Conservation (phyloP, 169 alveolate genomes). For the Fabrea salina region DNA sequence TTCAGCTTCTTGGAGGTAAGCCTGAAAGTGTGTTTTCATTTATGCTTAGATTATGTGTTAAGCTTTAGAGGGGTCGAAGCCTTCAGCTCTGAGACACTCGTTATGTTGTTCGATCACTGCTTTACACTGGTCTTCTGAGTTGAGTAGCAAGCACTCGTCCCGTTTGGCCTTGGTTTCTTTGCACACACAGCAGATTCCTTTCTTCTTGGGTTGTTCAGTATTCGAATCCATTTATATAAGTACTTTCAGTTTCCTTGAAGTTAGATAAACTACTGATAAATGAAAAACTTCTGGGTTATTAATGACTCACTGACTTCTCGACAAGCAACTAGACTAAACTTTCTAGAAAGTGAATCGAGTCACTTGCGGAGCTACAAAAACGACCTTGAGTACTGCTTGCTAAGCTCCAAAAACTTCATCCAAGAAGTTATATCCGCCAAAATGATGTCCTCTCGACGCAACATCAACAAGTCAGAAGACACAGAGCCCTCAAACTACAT, state of each 20-base stretch:
- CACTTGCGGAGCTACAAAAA: not conserved
- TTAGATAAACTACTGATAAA: no score
- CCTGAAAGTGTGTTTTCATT: no score
- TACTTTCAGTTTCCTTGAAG: no score
- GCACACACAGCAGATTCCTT: conserved; percentile 30
- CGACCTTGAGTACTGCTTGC: not conserved
- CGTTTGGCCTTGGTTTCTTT: conserved; percentile 12
- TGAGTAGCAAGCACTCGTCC: not conserved
- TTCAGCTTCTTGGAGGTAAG: no score
- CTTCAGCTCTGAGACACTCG: conserved; percentile 12
- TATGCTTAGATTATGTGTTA: no score
- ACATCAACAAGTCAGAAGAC: not conserved
- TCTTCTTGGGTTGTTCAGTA: no score
- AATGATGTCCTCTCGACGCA: not conserved
- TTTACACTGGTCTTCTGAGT: not conserved
- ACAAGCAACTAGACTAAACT: conserved; percentile 2
- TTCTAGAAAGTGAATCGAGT: not conserved
- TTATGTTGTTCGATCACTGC: not conserved
- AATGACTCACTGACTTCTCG: conserved; percentile 12
- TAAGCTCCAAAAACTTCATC: not conserved
- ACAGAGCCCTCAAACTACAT: not conserved
- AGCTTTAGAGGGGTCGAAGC: conserved; percentile 31
- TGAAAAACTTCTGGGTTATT: no score
- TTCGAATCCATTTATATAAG: no score
- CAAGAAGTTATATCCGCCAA: not conserved